Base-by-base conservation (phyloP, 345 rosid species). In the Hypericum androsaemum region DNA sequence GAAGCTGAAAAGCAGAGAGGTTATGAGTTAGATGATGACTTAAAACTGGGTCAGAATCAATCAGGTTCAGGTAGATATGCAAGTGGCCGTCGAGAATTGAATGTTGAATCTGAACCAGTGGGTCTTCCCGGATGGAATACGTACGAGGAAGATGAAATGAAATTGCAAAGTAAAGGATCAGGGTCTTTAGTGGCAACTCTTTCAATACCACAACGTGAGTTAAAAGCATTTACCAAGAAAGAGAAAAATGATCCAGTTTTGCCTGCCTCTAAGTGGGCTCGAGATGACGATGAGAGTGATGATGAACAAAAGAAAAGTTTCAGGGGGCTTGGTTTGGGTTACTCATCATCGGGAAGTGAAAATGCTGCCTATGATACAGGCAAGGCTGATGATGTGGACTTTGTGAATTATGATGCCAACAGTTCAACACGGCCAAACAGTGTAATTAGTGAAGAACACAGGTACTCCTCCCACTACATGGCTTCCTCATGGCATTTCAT, bases 261-360 rank as follows among this genome's bases (percentile, higher is more conserved):
- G 74, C 88, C 95, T 32, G 80, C 94, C 50, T 88, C 99, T 54
- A 94, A 84, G 71, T 94, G 99, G 99, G 89, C 95, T 52, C 71
- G 83, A 57, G 99, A 94, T 65, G 92, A 88, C 72, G 89, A 88
- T 56, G 97, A 80, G 49, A 81, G 82, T 56, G 95, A 81, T 28
- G 94, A 88, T 50, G 99, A 80, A 56, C 88, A 74, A 62, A 79
- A 83, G 74, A 76, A 72, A 65, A 73, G 62, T 67, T 41, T 72
- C 15, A 57, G 60, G 65, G 86, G 62, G 37, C 70, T 79, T 43
- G 88, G 81, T 46, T 74, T 84, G 65, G 77, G 94, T 64, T 83
- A 84, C 72, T 92, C 97, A 37, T 84, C 92, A 50, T 85, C 95
- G 47, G 95, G 95, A 66, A 86, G 88, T 60, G 97, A 86, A 61